Conservation (phyloP, 2,329 filamentous ascomycete species). For the Fusarium sacchari region DNA sequence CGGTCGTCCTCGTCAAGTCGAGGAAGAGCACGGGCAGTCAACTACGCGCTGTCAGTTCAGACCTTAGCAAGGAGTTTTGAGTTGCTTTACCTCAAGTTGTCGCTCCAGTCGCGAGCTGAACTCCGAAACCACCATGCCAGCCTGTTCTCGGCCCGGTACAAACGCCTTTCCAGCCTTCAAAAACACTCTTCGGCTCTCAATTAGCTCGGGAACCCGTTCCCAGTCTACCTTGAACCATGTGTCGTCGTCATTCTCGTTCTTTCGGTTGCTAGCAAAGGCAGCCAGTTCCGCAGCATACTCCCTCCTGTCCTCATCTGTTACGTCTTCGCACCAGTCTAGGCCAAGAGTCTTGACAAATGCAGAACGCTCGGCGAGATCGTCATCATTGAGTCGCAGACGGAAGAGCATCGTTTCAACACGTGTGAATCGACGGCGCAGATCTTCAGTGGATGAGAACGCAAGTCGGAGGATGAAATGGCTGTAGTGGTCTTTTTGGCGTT, state of each 20-base stretch:
- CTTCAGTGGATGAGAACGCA: constrained; percentile 91
- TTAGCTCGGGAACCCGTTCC: constrained; percentile 89
- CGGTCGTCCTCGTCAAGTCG: constrained; percentile 96
- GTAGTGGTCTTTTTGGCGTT: constrained; percentile 96
- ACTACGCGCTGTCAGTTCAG: constrained; percentile 54
- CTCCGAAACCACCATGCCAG: constrained; percentile 88
- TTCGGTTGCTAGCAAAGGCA: constrained; percentile 55
- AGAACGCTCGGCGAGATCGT: constrained; percentile 76
- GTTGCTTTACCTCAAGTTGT: constrained; percentile 75
- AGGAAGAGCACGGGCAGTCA: constrained; percentile 90
- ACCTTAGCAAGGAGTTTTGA: neutral
- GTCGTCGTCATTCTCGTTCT: constrained; percentile 72
- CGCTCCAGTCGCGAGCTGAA: constrained; percentile 83
- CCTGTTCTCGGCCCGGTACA: constrained; percentile 86
- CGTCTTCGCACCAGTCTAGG: constrained; percentile 90
- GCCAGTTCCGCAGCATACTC: constrained; percentile 70
- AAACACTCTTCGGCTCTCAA: constrained; percentile 82
- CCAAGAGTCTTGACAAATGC: constrained; percentile 81
- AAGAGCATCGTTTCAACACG: constrained; percentile 92
- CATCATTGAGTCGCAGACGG: constrained; percentile 80
- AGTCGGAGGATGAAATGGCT: constrained; percentile 96
- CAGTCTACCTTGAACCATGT: constrained; percentile 97
- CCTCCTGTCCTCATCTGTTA: constrained; percentile 80
- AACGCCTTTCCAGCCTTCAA: constrained; percentile 86
- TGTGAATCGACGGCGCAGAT: constrained; percentile 85